Evolutionary conservation across 2,329 filamentous ascomycete genomes (phyloP).

Genomic region (Colletotrichum sp.): DNA sequence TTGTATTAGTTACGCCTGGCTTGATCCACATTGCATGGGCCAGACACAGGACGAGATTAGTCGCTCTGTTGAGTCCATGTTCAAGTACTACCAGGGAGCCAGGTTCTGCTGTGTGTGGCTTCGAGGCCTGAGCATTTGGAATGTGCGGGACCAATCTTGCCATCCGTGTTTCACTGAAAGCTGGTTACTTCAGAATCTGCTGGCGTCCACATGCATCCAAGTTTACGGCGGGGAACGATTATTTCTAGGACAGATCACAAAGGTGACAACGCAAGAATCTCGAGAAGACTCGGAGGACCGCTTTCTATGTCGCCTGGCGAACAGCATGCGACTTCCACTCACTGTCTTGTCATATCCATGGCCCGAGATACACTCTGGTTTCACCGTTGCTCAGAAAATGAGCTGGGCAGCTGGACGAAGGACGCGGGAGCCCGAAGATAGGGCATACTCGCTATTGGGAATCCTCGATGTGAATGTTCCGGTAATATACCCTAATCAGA

Average conservation of each 20-base stretch:
- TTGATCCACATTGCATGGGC: neutral
- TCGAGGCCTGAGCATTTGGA: too few relatives aligned
- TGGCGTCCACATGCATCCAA: neutral
- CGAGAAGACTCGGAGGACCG: neutral
- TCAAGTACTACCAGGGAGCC: neutral
- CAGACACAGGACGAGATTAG: neutral
- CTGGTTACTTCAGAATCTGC: neutral
- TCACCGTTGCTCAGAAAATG: neutral
- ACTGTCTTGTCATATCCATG: neutral
- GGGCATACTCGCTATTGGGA: neutral
- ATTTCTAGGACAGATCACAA: neutral
- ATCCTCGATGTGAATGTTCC: neutral
- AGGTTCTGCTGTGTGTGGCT: neutral
- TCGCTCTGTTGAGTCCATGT: neutral
- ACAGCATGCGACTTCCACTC: neutral
- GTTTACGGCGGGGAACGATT: fast-evolving
- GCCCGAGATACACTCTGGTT: neutral
- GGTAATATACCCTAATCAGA: fast-evolving
- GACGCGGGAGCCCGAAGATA: neutral
- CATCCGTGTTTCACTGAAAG: neutral
- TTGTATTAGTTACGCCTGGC: fast-evolving
- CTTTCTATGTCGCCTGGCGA: neutral
- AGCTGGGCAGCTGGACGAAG: neutral
- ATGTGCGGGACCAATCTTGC: neutral
- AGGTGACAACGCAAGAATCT: neutral